Evolutionary conservation across 805 yeast genomes (phyloP).

Genomic region (Crinitomyces ghanaensis): DNA sequence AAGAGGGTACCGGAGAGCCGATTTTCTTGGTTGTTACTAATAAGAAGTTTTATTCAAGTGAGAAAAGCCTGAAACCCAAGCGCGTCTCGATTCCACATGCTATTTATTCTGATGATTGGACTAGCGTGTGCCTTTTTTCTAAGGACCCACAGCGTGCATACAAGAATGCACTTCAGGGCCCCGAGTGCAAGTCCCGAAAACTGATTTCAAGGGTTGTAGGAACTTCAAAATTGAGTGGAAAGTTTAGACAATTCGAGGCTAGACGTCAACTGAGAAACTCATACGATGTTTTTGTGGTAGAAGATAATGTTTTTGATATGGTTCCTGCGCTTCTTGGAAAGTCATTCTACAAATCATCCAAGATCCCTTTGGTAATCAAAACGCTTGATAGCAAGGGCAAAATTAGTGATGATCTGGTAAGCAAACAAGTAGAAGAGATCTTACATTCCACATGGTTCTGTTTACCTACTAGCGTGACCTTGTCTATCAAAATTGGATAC

Average conservation of each 20-base stretch:
- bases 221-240: slow-evolving; percentile 65
- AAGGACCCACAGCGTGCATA: slow-evolving; percentile 47
- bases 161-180: slow-evolving; percentile 27
- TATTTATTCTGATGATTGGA: slow-evolving; percentile 26
- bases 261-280: slow-evolving; percentile 60
- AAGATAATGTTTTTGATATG: slow-evolving; percentile 67
- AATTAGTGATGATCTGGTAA: slow-evolving; percentile 40
- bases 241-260: slow-evolving; percentile 80
- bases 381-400: slow-evolving; percentile 15
- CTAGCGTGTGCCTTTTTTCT: slow-evolving; percentile 43
- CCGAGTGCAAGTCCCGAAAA: slow-evolving; percentile 16
- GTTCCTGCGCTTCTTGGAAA: slow-evolving; percentile 81
- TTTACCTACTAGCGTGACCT: slow-evolving; percentile 63
- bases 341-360: slow-evolving; percentile 59
- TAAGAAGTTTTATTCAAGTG: slow-evolving; percentile 51
- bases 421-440: slow-evolving; percentile 48
- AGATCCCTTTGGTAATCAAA: slow-evolving; percentile 48
- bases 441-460: slow-evolving; percentile 47
- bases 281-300: slow-evolving; percentile 72
- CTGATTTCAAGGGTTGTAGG: slow-evolving; percentile 44
- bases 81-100: slow-evolving; percentile 34
- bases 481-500: slow-evolving; percentile 55
- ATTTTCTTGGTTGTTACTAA: slow-evolving; percentile 56
- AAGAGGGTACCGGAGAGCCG: too few species aligned
- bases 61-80: slow-evolving; percentile 37